Base-by-base conservation (phyloP, 352 stramenopile genomes). In the Saprolegnia parasitica region DNA sequence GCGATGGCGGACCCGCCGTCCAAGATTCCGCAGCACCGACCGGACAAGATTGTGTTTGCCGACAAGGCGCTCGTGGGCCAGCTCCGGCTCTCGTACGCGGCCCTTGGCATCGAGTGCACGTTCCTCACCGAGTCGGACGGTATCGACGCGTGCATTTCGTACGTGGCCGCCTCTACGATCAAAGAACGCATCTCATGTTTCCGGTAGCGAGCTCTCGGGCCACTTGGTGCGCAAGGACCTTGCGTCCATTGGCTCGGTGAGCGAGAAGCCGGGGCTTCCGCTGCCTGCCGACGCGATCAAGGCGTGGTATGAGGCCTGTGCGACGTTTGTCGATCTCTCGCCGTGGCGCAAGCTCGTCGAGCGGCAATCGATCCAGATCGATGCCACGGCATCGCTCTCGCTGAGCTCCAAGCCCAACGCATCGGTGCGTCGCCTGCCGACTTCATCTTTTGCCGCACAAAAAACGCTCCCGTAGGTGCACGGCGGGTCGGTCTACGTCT, bases 1-100 rank as follows among this genome's bases (percentile, higher is more conserved):
- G 77, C 84, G 3, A 95, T 95, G 86, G 35, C 86, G 9, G 85
- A 95, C 62, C 86, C 86, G 37, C 86, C 86, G 15, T 81, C 72
- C 6, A 84, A 68, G 66, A 91, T 80, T 20, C 81, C 86, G 24
- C 86, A 93, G 76, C 86, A 93, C 60, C 83, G 86, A 9, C 86
- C 86, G 2, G 86, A 95, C 74, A 95, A 93, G 75, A 89, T 95
- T 72, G 78, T 81, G 0, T 95, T 95, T 71, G 84, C 86, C 18
- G 84, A 95, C 74, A 90, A 90, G 73, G 56, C 78, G 56, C 90
- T 75, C 54, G 86, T 95, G 0, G 86, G 86, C 23, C 67, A 89
- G 49, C 76, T 95, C 24, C 78, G 84, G 52, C 90, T 90, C 66
- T 90, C 81, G 67, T 93, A 84, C 68, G 77, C 81, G 4, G 78